Evolutionary conservation across 140 eudicot species (phyloP), one percentile per base, ranked within the genome.

Genomic region (Oenanthe javanica): DNA sequence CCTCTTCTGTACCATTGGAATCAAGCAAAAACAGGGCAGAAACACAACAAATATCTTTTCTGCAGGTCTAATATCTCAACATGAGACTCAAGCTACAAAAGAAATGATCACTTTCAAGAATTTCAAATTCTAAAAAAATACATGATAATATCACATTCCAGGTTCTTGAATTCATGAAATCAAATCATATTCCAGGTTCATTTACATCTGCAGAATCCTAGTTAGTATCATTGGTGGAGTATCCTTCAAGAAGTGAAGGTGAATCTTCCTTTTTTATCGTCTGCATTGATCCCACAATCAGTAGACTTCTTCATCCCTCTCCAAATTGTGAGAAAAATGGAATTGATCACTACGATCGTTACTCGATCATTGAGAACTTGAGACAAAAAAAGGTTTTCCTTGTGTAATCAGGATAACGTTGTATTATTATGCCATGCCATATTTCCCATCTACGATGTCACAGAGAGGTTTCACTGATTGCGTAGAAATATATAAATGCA

Each of bases 351-450:
- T 57, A 55, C 7, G 89, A 86, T 79, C 61, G 71, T 10, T 13
- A 49, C 47, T 23, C 59, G 5, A 36, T 85, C 6, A 74, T 87
- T 3, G 88, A 82, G 36, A 89, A 87, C 4, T 75, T 89, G 72
- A 87, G 85, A 83, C 50, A 59, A 12, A 87, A 85, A 64, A 80
- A 86, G 61, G 78, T 12, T 18, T 77, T 79, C 84, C 89, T 89
- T 57, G 93, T 85, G 85, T 80, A 80, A 12, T 86, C 86, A 43
- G 91, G 93, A 46, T 91, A 81, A 45, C 70, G 83, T 21, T 89
- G 91, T 78, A 82, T 89, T 72, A 91, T 84, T 21, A 89, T 89
- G 89, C 93, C 93, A 40, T 87, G 93, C 54, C 85, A 87, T 76
- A 15, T 85, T 36, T 84, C 86, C 6, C 93, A 89, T 50, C 51